Conservation (phyloP, 495 filamentous ascomycete genomes). For the Neurospora sp. region DNA sequence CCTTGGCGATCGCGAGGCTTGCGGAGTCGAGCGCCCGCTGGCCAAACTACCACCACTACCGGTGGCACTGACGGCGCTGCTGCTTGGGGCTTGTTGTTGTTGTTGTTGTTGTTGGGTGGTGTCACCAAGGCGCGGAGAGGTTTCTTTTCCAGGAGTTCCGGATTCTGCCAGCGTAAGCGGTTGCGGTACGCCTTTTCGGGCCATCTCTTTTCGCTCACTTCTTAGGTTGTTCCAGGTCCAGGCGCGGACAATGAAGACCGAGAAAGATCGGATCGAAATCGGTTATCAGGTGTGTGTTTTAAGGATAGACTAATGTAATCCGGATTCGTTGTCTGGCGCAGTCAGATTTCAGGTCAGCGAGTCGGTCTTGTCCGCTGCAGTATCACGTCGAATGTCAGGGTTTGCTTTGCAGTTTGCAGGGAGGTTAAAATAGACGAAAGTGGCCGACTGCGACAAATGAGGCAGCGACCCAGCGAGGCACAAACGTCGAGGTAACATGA, state of each 20-base stretch:
- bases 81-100: background rate
- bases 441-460: slow-evolving; percentile 32
- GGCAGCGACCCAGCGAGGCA: slow-evolving; percentile 18
- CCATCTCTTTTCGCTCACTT: slow-evolving; percentile 29
- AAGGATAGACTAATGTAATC: background rate
- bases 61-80: background rate
- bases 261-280: background rate
- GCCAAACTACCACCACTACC: background rate
- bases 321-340: background rate
- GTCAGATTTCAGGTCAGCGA: slow-evolving; percentile 5
- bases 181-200: slow-evolving; percentile 43
- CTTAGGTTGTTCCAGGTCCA: slow-evolving; percentile 5
- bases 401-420: slow-evolving; percentile 13
- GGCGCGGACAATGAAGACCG: background rate
- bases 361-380: slow-evolving; percentile 26
- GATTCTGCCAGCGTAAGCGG: slow-evolving; percentile 37
- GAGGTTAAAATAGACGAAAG: slow-evolving; percentile 25
- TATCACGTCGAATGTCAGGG: slow-evolving; percentile 22
- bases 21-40: slow-evolving; percentile 14
- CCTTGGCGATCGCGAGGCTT: slow-evolving; percentile 36
- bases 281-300: background rate
- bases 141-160: slow-evolving; percentile 23
- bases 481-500: slow-evolving; percentile 9
- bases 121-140: slow-evolving; percentile 22
- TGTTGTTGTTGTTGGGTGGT: slow-evolving; percentile 15